A percentile compares a stretch with the other conserved stretches of the same genome.
phyloP scores from a whole-genome alignment of 2,329 filamentous ascomycete genomes.

The Aspergillus floridensis region DNA sequence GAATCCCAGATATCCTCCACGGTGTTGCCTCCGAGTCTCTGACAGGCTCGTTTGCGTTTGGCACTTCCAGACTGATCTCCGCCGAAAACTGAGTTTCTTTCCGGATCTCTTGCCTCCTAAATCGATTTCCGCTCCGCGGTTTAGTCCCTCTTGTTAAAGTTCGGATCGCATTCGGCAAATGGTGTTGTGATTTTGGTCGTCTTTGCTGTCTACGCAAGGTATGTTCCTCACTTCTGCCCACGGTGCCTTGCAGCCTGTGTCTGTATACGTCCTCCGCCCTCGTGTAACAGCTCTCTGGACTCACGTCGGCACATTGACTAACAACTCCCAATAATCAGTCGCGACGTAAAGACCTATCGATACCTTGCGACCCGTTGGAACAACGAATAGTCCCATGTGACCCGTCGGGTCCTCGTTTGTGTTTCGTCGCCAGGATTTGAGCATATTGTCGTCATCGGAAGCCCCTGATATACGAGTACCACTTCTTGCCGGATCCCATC shows the following conservation, averaged over 20 bases:
- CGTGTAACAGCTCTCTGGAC: background rate
- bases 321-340: background rate
- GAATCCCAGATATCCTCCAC: slow-evolving; percentile 16
- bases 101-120: background rate
- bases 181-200: background rate
- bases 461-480: slow-evolving; percentile 6
- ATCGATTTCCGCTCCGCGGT: slow-evolving; percentile 1
- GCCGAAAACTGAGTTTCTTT: background rate
- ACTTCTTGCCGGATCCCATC: slow-evolving; percentile 11
- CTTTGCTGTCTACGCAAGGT: background rate
- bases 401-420: background rate
- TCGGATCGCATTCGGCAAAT: background rate
- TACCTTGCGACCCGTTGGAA: background rate
- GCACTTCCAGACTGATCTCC: background rate
- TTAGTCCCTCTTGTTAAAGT: background rate
- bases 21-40: slow-evolving; percentile 15
- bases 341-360: background rate
- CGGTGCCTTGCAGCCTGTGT: background rate
- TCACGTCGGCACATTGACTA: background rate
- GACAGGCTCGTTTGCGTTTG: slow-evolving; percentile 15
- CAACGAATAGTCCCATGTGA: slow-evolving; percentile 3
- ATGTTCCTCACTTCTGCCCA: background rate
- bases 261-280: background rate
- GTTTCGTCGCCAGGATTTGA: slow-evolving; percentile 3
- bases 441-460: slow-evolving; percentile 8